A percentile compares a stretch with the other conserved stretches of the same genome.
Conservation (phyloP, 225 moss, liverwort and hornwort genomes). For the Sphagnum contortum region DNA sequence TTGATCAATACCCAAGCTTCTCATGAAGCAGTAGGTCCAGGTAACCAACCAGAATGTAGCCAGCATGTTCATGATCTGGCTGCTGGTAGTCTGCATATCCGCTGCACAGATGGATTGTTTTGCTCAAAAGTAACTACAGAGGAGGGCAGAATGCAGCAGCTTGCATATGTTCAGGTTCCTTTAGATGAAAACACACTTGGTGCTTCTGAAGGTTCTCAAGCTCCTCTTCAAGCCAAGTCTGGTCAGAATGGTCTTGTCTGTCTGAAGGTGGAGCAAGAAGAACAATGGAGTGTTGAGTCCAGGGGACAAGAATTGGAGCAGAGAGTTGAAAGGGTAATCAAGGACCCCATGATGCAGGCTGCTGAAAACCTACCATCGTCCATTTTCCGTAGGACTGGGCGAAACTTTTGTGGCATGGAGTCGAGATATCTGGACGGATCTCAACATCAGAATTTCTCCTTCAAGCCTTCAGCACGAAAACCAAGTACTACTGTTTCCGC, state of each 20-base stretch:
- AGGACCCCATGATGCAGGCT: constrained; percentile 9
- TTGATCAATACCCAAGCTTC: neutral
- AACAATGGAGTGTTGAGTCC: constrained; percentile 12
- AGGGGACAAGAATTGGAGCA: constrained; percentile 17
- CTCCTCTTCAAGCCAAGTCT: neutral
- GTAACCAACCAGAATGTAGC: neutral
- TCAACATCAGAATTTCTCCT: constrained; percentile 13
- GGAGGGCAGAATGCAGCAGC: no score
- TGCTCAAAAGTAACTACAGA: no score
- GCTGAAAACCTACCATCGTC: constrained; percentile 29
- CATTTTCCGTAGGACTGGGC: constrained; percentile 20
- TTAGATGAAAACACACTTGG: no score
- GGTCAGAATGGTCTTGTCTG: neutral
- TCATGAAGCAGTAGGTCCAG: neutral
- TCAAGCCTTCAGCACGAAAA: constrained; percentile 23
- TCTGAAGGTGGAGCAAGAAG: constrained; percentile 28
- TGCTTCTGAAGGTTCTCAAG: neutral
- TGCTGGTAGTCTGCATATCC: neutral
- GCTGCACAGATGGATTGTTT: neutral
- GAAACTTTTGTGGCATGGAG: constrained; percentile 17
- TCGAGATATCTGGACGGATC: constrained; percentile 29
- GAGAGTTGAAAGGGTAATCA: constrained; percentile 16
- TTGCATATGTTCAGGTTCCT: no score
- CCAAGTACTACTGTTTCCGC: constrained; percentile 2
- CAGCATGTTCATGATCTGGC: constrained; percentile 4